phyloP scores from a whole-genome alignment of 495 filamentous ascomycete genomes.

The Xeromyces bisporus region DNA sequence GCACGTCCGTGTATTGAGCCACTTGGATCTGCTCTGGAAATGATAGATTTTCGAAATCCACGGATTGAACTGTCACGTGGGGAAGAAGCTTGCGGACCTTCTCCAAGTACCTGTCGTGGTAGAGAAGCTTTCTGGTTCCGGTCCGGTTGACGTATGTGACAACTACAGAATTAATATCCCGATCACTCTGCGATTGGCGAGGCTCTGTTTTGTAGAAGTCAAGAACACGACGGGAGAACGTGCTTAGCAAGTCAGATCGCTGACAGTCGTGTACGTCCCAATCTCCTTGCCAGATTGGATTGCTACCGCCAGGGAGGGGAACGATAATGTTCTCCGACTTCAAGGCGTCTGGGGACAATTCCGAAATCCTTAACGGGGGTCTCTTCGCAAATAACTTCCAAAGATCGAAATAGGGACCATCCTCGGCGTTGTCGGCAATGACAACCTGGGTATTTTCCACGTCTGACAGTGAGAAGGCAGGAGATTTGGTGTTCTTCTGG shows the following conservation, averaged over 20 bases:
- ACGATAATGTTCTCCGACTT: slow-evolving; percentile 16
- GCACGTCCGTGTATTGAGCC: slow-evolving; percentile 16
- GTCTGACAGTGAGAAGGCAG: slow-evolving; percentile 7
- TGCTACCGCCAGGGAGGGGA: slow-evolving; percentile 18
- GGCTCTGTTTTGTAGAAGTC: slow-evolving; percentile 8
- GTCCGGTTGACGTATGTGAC: slow-evolving; percentile 22
- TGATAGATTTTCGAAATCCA: slow-evolving; percentile 20
- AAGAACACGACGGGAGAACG: slow-evolving; percentile 15
- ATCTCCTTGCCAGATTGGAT: slow-evolving; percentile 22
- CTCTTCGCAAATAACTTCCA: slow-evolving; percentile 17
- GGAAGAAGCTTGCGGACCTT: slow-evolving; percentile 8
- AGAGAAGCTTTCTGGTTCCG: slow-evolving; percentile 11
- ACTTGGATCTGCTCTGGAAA: slow-evolving; percentile 18
- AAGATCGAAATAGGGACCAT: slow-evolving; percentile 19
- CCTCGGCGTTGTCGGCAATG: slow-evolving; percentile 16
- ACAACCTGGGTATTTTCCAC: slow-evolving; percentile 15
- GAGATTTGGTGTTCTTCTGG: too few species aligned
- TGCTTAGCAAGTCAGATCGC: slow-evolving; percentile 10
- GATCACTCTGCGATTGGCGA: slow-evolving; percentile 4
- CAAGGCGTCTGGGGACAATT: slow-evolving; percentile 6
- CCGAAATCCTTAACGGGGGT: slow-evolving; percentile 9
- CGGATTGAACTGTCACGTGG: slow-evolving; percentile 11
- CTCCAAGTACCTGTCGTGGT: slow-evolving; percentile 12
- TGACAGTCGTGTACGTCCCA: slow-evolving; percentile 14
- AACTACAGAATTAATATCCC: slow-evolving; percentile 1